phyloP scores from a whole-genome alignment of 106 monocot species.

The Dendrobium chrysotoxum region DNA sequence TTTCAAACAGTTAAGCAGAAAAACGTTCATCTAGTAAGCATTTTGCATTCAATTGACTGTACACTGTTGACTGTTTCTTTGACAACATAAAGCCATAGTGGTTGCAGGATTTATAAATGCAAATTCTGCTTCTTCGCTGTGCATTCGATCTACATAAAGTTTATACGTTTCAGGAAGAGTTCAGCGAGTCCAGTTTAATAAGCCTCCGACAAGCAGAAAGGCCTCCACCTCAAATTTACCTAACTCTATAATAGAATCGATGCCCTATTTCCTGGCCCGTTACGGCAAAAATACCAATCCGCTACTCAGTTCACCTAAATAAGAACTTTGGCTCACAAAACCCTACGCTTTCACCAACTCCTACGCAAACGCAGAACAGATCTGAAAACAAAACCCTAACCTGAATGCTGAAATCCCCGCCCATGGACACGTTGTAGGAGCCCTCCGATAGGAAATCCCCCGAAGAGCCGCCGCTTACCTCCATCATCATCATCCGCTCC shows the following conservation, averaged over 20 bases:
- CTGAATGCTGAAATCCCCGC: slow-evolving; percentile 96
- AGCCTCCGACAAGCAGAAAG: not conserved
- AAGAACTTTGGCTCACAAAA: not conserved
- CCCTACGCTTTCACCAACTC: not conserved
- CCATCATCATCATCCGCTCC: slow-evolving; percentile 62
- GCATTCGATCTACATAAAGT: not conserved
- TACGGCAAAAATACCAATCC: not conserved
- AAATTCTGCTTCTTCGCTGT: too few relatives aligned
- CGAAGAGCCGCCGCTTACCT: slow-evolving; percentile 8
- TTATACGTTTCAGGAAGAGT: not conserved
- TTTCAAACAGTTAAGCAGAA: too few relatives aligned
- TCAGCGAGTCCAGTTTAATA: not conserved
- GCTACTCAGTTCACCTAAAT: not conserved
- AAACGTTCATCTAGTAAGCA: too few relatives aligned
- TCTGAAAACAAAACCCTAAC: slow-evolving; percentile 12
- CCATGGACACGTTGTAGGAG: slow-evolving; percentile 87
- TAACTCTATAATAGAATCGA: not conserved
- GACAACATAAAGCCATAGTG: too few relatives aligned
- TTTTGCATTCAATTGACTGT: too few relatives aligned
- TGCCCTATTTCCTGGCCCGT: not conserved
- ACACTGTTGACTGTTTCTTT: too few relatives aligned
- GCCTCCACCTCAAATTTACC: not conserved
- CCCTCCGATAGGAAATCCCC: slow-evolving; percentile 61
- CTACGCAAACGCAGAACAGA: not conserved
- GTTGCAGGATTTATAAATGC: too few relatives aligned